Percentiles rank a stretch among this genome's conserved stretches.
Evolutionary conservation across 2,329 filamentous ascomycete genomes (phyloP).

Genomic region (Epichloe glyceriae): DNA sequence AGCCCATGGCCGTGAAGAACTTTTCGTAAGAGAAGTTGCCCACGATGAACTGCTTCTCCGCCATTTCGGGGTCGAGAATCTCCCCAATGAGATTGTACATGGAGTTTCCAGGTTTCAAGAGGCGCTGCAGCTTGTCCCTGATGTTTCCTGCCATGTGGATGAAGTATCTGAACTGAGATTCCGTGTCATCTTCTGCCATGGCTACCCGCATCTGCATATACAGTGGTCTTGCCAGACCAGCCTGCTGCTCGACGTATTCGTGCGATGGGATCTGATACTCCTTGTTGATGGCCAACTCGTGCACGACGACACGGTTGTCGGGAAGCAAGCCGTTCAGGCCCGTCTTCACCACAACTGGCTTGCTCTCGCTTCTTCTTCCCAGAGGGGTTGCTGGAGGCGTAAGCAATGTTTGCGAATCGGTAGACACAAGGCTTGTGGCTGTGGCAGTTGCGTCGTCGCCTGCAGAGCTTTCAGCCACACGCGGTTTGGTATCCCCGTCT

Average conservation of each 20-base stretch:
- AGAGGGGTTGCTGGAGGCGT: constrained; percentile 41
- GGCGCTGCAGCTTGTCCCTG: constrained; percentile 56
- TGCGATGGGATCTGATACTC: constrained; percentile 59
- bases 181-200: constrained; percentile 52
- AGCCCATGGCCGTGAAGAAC: constrained; percentile 66
- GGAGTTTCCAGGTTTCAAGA: constrained; percentile 57
- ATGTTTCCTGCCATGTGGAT: constrained; percentile 59
- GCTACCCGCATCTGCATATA: constrained; percentile 47
- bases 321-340: constrained; percentile 47
- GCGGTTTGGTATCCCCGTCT: constrained; percentile 58
- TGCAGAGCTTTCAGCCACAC: constrained; percentile 40
- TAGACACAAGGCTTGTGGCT: constrained; percentile 23
- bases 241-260: constrained; percentile 45
- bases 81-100: constrained; percentile 66
- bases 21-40: constrained; percentile 70
- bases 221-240: constrained; percentile 33
- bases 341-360: constrained; percentile 22
- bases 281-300: constrained; percentile 68
- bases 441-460: constrained; percentile 23
- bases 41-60: constrained; percentile 53
- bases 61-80: constrained; percentile 59
- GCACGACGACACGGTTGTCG: constrained; percentile 61
- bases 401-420: constrained; percentile 32
- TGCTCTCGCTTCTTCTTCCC: constrained; percentile 19
- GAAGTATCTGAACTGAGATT: constrained; percentile 54